Evolutionary conservation across 108 stramenopile species (phyloP).

Genomic region (Epithemia pelagica): DNA sequence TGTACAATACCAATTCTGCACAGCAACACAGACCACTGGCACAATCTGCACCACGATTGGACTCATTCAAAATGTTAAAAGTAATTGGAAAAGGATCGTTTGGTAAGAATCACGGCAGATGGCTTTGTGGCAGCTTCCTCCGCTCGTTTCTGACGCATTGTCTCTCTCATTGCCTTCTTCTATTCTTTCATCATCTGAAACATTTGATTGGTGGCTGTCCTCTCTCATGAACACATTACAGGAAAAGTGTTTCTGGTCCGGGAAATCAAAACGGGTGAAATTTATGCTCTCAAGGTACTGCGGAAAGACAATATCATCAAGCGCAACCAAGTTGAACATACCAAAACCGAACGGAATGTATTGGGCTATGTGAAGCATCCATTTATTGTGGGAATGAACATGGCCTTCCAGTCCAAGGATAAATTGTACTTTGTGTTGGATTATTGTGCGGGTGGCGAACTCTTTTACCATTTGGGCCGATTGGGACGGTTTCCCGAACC

Average conservation of each 20-base stretch:
- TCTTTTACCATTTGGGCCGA: conserved; percentile 96
- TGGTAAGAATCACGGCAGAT: conserved; percentile 63
- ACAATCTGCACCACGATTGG: conserved; percentile 66
- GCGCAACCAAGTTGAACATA: conserved; percentile 97
- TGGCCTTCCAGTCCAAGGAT: conserved; percentile 96
- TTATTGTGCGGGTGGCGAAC: conserved; percentile 97
- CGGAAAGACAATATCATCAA: conserved; percentile 96
- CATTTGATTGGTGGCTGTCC: too few species aligned
- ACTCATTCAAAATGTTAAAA: conserved; percentile 82
- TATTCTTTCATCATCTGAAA: too few species aligned
- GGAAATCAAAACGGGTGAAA: conserved; percentile 64
- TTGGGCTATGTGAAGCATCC: conserved; percentile 96
- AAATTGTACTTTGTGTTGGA: conserved; percentile 98
- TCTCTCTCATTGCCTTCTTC: conserved; percentile 2
- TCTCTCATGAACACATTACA: conserved; percentile 22
- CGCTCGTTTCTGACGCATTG: neutral
- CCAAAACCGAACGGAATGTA: conserved; percentile 94
- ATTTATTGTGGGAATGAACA: conserved; percentile 97
- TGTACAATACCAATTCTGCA: conserved; percentile 50
- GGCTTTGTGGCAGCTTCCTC: conserved; percentile 1
- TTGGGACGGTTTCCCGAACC: conserved; percentile 89
- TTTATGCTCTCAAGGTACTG: conserved; percentile 93
- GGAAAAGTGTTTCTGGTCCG: conserved; percentile 87
- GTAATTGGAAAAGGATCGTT: conserved; percentile 94
- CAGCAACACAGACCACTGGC: conserved; percentile 20